A percentile compares a stretch with the other conserved stretches of the same genome.
These are phyloP conservation scores for Cercophora scortea DNA, from an alignment of 495 filamentous ascomycete species.

Conservation along the genomic window DNA sequence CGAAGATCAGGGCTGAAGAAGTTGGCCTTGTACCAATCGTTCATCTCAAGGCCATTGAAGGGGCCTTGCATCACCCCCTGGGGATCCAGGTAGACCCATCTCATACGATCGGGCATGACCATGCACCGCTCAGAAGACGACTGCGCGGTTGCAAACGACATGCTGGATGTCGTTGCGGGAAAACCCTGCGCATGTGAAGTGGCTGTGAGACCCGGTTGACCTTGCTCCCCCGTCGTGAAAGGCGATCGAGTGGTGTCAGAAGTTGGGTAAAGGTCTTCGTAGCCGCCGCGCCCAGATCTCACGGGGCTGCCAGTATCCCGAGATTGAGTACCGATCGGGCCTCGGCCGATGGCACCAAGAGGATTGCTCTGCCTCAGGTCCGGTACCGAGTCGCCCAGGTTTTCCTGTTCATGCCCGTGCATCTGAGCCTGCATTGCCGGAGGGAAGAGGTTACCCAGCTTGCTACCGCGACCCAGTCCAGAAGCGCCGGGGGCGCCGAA, in stretches of 20 bases:
- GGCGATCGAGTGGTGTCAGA: constrained; percentile 26
- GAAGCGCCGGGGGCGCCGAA: constrained; percentile 37
- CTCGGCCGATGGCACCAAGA: constrained; percentile 48
- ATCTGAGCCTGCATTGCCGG: constrained; percentile 83
- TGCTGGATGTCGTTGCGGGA: constrained; percentile 21
- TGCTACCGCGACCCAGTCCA: constrained; percentile 63
- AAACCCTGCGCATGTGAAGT: constrained; percentile 26
- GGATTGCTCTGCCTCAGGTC: constrained; percentile 43
- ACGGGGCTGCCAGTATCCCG: constrained; percentile 59
- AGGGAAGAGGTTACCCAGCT: constrained; percentile 82
- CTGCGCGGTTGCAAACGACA: constrained; percentile 34
- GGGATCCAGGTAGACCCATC: constrained; percentile 96
- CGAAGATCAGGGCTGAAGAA: constrained; percentile 93
- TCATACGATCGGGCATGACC: constrained; percentile 99
- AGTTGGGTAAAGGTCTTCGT: constrained; percentile 47
- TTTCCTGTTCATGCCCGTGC: constrained; percentile 55
- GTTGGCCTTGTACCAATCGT: constrained; percentile 98
- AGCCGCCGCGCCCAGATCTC: constrained; percentile 45
- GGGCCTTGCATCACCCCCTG: constrained; percentile 87
- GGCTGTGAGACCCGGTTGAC: constrained; percentile 20
- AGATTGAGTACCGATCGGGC: constrained; percentile 36
- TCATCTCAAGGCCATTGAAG: constrained; percentile 95
- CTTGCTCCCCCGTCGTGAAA: constrained; percentile 26
- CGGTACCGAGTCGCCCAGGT: constrained; percentile 39
- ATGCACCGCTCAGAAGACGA: constrained; percentile 73